These are phyloP conservation scores for Biscutella laevigata DNA, from an alignment of 441 rosid genomes.

Conservation along the genomic window DNA sequence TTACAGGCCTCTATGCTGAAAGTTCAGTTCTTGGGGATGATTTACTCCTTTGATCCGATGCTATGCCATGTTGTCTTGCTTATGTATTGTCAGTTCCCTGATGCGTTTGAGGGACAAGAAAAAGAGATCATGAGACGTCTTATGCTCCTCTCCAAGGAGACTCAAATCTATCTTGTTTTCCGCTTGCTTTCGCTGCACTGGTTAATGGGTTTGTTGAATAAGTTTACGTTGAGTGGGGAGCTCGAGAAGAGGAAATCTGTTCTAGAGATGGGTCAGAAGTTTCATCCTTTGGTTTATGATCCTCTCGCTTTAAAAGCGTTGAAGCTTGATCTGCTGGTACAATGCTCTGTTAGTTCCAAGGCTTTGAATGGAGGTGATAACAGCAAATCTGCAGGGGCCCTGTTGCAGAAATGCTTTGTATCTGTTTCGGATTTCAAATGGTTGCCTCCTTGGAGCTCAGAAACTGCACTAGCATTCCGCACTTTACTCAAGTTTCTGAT, in stretches of 20 bases:
- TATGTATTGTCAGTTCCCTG: conserved; percentile 49
- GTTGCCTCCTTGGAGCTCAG: conserved; percentile 88
- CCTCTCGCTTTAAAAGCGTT: conserved; percentile 75
- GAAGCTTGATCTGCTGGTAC: conserved; percentile 79
- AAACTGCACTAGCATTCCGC: conserved; percentile 84
- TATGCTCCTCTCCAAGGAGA: conserved; percentile 59
- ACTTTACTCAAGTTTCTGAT: conserved; percentile 73
- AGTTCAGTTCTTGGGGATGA: conserved; percentile 82
- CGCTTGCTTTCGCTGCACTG: conserved; percentile 79
- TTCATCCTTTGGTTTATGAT: conserved; percentile 69
- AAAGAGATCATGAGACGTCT: conserved; percentile 57
- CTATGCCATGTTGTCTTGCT: conserved; percentile 61
- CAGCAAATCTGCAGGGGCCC: conserved; percentile 32
- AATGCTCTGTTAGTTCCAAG: conserved; percentile 46
- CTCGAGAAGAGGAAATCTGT: conserved; percentile 41
- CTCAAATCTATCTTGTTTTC: conserved; percentile 56
- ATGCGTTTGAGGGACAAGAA: conserved; percentile 74
- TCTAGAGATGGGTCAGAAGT: conserved; percentile 50
- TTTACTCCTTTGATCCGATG: conserved; percentile 71
- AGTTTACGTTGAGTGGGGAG: conserved; percentile 35
- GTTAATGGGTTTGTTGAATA: conserved; percentile 59
- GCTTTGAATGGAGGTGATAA: conserved; percentile 28
- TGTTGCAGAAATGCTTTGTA: conserved; percentile 58
- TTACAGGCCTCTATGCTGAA: conserved; percentile 86
- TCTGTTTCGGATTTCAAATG: conserved; percentile 83